Evolutionary conservation across 257 asterid species (phyloP), one percentile per base, ranked within the genome.

Genomic region (Solanum clarkiae): DNA sequence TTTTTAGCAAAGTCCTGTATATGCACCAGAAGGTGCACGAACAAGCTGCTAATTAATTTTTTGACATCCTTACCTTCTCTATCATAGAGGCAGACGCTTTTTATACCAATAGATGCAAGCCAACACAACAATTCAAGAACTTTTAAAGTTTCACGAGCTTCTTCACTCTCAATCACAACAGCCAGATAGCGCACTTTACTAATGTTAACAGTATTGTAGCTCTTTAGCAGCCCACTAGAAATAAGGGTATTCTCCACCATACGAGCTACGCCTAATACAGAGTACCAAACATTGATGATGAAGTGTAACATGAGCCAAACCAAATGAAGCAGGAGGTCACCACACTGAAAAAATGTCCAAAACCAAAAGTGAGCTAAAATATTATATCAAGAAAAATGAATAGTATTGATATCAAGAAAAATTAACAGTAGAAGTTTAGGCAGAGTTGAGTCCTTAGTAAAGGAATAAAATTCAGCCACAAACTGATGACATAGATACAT

Each of bases 91-190:
- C 98, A 95, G 51, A 95, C 90, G 65, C 88, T 91, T 87, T 80
- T 90, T 68, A 94, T 75, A 65, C 99, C 99, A 87, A 93, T 89
- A 80, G 90, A 86, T 15, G 85, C 89, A 81, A 97, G 93, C 96
- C 98, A 94, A 83, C 91, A 86, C 91, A 97, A 83, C 51, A 97
- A 91, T 68, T 94, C 92, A 80, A 92, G 91, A 82, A 95, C 94
- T 86, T 92, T 94, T 85, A 86, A 62, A 72, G 94, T 93, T 55
- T 94, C 86, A 36, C 86, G 88, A 74, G 98, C 98, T 93, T 97
- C 99, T 87, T 91, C 95, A 59, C 99, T 93, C 87, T 95, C 99
- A 69, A 97, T 90, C 89, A 92, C 99, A 89, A 97, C 87, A 20
- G 98, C 99, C 85, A 97, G 93, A 90, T 91, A 95, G 85, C 86